Evolutionary conservation across 208 protist species (phyloP).

Genomic region (Crithidia brevicula): DNA sequence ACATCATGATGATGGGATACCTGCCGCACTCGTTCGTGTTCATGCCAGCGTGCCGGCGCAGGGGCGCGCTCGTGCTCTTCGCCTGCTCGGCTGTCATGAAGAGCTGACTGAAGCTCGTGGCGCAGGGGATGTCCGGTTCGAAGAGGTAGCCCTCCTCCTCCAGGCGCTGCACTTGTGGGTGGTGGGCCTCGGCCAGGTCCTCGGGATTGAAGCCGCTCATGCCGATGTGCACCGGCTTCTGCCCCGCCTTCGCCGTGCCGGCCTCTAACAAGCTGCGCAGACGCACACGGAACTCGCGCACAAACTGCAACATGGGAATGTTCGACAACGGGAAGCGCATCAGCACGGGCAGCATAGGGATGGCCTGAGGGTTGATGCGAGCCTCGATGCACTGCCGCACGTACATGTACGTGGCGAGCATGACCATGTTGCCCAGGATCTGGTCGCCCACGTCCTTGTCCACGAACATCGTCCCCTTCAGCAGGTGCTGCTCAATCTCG

Average conservation of each 20-base stretch:
- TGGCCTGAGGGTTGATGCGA: constrained; percentile 42
- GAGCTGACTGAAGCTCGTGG: constrained; percentile 27
- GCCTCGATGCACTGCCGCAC: constrained; percentile 77
- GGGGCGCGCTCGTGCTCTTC: constrained; percentile 9
- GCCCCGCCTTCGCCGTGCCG: constrained; percentile 48
- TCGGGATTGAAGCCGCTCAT: constrained; percentile 46
- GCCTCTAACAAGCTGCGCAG: constrained; percentile 65
- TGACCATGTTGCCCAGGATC: constrained; percentile 78
- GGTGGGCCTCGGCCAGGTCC: constrained; percentile 35
- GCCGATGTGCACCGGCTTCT: constrained; percentile 36
- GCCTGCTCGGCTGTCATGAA: constrained; percentile 38
- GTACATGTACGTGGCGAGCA: constrained; percentile 82
- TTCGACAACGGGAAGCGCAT: constrained; percentile 73
- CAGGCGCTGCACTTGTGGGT: constrained; percentile 32
- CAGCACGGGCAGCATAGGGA: constrained; percentile 69
- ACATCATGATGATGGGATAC: constrained; percentile 72
- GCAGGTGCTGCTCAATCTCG: constrained; percentile 57
- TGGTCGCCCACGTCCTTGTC: constrained; percentile 86
- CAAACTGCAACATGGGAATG: constrained; percentile 79
- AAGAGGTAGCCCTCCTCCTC: constrained; percentile 63
- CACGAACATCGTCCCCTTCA: constrained; percentile 86
- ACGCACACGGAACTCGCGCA: constrained; percentile 77
- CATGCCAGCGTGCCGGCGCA: constrained; percentile 22
- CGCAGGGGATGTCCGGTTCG: constrained; percentile 71
- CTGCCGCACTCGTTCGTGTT: constrained; percentile 55